Conservation (phyloP, 495 filamentous ascomycete species). For the Hyaloscypha finlandica region DNA sequence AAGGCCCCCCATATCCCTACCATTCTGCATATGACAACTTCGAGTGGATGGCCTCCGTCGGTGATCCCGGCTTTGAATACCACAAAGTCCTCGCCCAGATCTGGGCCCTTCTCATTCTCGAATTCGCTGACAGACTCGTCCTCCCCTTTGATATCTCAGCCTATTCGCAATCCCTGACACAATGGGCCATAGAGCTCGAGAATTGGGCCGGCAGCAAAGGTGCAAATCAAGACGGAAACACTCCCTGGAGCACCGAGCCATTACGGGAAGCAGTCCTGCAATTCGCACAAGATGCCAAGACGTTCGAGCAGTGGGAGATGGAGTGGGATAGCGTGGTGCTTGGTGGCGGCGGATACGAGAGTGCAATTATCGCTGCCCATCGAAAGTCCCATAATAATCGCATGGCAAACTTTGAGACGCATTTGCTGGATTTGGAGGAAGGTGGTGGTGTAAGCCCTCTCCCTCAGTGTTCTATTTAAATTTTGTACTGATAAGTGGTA, state of each 20-base stretch:
- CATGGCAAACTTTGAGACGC: constrained; percentile 78
- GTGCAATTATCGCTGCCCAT: constrained; percentile 59
- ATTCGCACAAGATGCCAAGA: constrained; percentile 57
- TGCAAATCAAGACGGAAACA: constrained; percentile 41
- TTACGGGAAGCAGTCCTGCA: constrained; percentile 61
- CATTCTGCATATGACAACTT: constrained; percentile 89
- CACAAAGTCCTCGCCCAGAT: constrained; percentile 80
- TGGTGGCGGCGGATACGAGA: constrained; percentile 64
- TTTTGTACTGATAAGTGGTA: constrained; percentile 36
- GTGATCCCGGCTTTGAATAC: constrained; percentile 81
- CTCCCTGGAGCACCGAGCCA: constrained; percentile 54
- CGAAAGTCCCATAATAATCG: constrained; percentile 68
- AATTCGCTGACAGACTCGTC: constrained; percentile 77
- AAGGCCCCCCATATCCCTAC: constrained; percentile 69
- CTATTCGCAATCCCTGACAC: constrained; percentile 64
- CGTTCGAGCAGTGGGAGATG: constrained; percentile 73
- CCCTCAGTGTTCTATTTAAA: background rate
- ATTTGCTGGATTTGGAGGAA: constrained; percentile 72
- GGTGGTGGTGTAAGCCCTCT: constrained; percentile 67
- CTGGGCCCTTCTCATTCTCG: constrained; percentile 79
- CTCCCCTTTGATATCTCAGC: constrained; percentile 77
- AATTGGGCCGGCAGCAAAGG: constrained; percentile 60
- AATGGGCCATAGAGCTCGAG: constrained; percentile 68
- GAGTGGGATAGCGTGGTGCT: constrained; percentile 69
- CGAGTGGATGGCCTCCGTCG: constrained; percentile 77